phyloP scores from a whole-genome alignment of 2,329 filamentous ascomycete species.

The Xylogone sp. region DNA sequence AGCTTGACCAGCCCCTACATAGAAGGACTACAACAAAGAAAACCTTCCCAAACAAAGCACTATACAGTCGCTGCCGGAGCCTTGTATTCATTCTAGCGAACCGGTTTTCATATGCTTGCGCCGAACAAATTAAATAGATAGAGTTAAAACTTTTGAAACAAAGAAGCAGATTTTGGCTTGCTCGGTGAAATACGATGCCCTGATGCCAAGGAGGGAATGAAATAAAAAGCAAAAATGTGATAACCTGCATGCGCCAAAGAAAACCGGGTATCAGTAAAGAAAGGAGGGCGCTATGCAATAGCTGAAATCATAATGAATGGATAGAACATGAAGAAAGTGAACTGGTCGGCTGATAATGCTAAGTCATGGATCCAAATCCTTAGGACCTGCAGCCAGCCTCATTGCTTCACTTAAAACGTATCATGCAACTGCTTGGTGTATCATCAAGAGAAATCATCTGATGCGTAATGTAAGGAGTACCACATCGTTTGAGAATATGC shows the following conservation, averaged over 20 bases:
- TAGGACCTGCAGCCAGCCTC: no score
- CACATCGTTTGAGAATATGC: no score
- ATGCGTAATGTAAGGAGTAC: no score
- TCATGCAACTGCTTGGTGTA: no score
- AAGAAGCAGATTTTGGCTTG: neutral
- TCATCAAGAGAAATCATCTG: no score
- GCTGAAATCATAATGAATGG: neutral
- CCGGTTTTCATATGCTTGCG: neutral
- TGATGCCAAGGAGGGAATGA: no score
- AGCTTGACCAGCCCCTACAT: no score
- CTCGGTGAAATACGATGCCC: no score
- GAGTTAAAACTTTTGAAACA: neutral
- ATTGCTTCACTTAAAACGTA: no score
- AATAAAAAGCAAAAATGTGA: neutral
- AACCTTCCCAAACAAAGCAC: no score
- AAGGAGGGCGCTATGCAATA: neutral
- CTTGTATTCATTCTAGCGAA: neutral
- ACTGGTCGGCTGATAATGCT: neutral
- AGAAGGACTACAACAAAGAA: no score
- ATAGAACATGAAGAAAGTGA: neutral
- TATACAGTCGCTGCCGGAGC: neutral
- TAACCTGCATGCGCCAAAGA: neutral
- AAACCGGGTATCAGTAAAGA: neutral
- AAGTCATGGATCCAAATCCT: neutral
- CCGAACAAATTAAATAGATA: neutral